Evolutionary conservation across 306 rosid genomes (phyloP), one percentile per base, ranked within the genome.

Genomic region (Fragaria vesca): DNA sequence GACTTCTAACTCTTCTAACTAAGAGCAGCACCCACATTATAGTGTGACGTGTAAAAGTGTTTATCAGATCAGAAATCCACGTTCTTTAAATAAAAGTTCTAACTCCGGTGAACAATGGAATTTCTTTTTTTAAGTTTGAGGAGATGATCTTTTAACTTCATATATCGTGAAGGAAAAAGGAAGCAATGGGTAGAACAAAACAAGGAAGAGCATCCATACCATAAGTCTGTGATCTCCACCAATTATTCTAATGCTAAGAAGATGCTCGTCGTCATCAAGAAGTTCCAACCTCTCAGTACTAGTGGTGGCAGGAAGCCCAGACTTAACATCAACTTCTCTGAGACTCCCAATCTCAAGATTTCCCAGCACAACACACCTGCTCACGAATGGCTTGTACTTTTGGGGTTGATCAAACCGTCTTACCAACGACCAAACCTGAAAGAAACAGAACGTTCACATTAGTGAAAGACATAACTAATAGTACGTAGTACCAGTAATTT

Each of bases 251-350:
- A 94, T 79, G 98, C 81, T 94, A n/a, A n/a, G n/a, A n/a, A n/a
- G n/a, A n/a, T n/a, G n/a, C n/a, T n/a, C 88, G 17, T 92, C 83
- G 58, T 94, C 98, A 75, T 94, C 97, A 69, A 94, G 97, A 60
- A 87, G 79, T 82, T 94, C 98, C 91, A 94, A 85, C 85, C 98
- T 88, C 75, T 94, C 97, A 7, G 98, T 92, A 69, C 97, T 92
- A 26, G 98, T 94, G 20, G 97, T 94, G 50, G 97, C 98, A 17
- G 98, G 98, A 84, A 94, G 98, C 54, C 97, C 97, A 4, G 98
- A 94, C 84, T 86, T 92, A 42, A 94, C 97, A 83, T 90, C 94
- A 65, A 94, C 96, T 73, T 94, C 97, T 88, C 97, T 88, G 0
- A 94, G 83, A 76, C 93, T 92, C 58, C 98, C 98, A 80, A 94